Conservation (phyloP, 2,329 filamentous ascomycete species). For the Sarocladium kiliense region DNA sequence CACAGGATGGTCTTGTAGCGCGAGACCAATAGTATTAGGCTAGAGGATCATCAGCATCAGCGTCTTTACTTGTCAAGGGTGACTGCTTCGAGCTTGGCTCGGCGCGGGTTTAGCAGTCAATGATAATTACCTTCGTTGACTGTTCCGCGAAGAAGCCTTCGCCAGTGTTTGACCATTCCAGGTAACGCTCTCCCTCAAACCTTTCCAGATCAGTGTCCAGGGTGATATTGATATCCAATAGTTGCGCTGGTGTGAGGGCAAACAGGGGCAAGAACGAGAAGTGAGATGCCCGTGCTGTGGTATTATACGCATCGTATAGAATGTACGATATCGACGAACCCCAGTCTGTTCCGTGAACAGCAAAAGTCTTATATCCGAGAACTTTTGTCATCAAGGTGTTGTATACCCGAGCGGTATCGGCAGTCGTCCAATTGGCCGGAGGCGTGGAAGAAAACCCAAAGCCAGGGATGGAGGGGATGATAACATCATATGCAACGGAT, state of each 20-base stretch:
- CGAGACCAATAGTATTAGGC: slow-evolving; percentile 37
- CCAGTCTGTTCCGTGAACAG: slow-evolving; percentile 16
- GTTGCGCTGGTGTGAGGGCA: background rate
- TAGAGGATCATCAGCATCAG: background rate
- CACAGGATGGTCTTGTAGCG: slow-evolving; percentile 35
- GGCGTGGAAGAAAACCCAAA: slow-evolving; percentile 36
- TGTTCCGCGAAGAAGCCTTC: slow-evolving; percentile 14
- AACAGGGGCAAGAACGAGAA: background rate
- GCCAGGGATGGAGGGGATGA: slow-evolving; percentile 39
- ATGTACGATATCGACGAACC: slow-evolving; percentile 12
- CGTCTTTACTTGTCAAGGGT: too few species aligned
- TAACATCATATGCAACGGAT: slow-evolving; percentile 37
- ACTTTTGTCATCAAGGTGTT: slow-evolving; percentile 29
- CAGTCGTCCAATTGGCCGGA: slow-evolving; percentile 25
- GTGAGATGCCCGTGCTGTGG: background rate
- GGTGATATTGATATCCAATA: background rate
- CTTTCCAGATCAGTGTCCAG: background rate
- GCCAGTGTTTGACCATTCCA: background rate
- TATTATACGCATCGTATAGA: background rate
- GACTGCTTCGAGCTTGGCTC: too few species aligned
- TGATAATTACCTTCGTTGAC: slow-evolving; percentile 11
- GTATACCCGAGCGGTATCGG: slow-evolving; percentile 30
- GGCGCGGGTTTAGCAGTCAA: too few species aligned
- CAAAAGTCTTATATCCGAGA: slow-evolving; percentile 28
- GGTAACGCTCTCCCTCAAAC: background rate